These are phyloP conservation scores for Handroanthus guayacan DNA, from an alignment of 257 asterid genomes.

Conservation along the genomic window DNA sequence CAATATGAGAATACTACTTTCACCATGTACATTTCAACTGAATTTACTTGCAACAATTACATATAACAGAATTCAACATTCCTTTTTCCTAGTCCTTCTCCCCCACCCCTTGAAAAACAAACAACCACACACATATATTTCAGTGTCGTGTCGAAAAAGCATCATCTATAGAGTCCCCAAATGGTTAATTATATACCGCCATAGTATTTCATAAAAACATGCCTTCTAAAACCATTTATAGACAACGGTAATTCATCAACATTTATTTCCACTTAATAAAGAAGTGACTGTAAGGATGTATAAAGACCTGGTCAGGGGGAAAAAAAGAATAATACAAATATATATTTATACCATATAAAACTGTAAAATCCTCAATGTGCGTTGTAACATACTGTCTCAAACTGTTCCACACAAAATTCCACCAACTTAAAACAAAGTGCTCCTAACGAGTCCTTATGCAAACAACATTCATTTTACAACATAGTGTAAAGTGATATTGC, in stretches of 20 bases:
- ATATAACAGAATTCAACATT: not conserved
- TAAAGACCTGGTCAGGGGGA: not conserved
- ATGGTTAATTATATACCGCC: not conserved
- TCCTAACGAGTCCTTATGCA: not conserved
- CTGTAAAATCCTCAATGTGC: not conserved
- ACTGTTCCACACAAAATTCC: not conserved
- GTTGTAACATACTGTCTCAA: slow-evolving; percentile 1
- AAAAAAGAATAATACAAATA: not conserved
- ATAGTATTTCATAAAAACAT: not conserved
- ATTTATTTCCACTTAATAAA: not conserved
- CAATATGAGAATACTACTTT: not conserved
- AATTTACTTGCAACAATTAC: not conserved
- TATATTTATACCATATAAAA: not conserved
- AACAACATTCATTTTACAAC: slow-evolving; percentile 16
- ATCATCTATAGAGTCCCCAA: not conserved
- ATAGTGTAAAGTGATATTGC: not conserved
- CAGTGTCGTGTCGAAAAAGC: not conserved
- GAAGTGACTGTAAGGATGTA: not conserved
- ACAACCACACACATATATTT: not conserved
- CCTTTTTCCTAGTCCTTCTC: not conserved
- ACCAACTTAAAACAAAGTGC: not conserved
- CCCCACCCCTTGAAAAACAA: not conserved
- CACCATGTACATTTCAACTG: not conserved
- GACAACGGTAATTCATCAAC: not conserved
- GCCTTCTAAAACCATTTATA: not conserved